phyloP scores from a whole-genome alignment of 2,329 filamentous ascomycete genomes.

The Talaromyces atroroseus region DNA sequence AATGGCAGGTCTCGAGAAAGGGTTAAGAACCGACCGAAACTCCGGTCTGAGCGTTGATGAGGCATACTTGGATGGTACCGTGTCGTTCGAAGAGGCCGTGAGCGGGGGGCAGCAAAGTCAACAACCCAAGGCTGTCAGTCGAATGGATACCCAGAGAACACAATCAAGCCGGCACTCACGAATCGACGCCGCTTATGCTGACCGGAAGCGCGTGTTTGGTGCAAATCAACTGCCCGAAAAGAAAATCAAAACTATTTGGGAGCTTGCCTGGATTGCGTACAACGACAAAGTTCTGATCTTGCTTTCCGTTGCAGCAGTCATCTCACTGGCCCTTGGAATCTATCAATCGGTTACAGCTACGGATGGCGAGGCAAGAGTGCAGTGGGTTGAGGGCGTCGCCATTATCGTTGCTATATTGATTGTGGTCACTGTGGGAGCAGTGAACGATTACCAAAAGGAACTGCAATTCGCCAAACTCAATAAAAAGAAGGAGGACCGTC shows the following conservation, averaged over 20 bases:
- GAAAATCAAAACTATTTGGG: constrained; percentile 63
- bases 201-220: constrained; percentile 65
- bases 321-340: constrained; percentile 68
- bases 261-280: constrained; percentile 72
- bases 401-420: constrained; percentile 72
- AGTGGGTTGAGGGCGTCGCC: constrained; percentile 78
- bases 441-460: constrained; percentile 79
- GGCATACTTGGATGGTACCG: constrained; percentile 53
- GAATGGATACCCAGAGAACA: constrained; percentile 8
- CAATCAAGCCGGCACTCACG: constrained; percentile 18
- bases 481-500: constrained; percentile 70
- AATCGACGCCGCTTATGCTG: constrained; percentile 45
- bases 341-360: constrained; percentile 62
- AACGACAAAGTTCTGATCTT: constrained; percentile 76
- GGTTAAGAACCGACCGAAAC: constrained; percentile 60
- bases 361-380: constrained; percentile 53
- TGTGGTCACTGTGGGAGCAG: constrained; percentile 69
- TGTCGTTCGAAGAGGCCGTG: constrained; percentile 66
- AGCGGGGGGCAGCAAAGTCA: constrained; percentile 17
- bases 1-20: constrained; percentile 65
- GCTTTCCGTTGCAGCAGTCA: constrained; percentile 63
- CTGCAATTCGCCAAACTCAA: constrained; percentile 75
- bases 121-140: constrained; percentile 26
- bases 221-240: constrained; percentile 63
- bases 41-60: constrained; percentile 69